Base-by-base conservation (phyloP, 805 yeast species). In the Candida arabinofermentans region DNA sequence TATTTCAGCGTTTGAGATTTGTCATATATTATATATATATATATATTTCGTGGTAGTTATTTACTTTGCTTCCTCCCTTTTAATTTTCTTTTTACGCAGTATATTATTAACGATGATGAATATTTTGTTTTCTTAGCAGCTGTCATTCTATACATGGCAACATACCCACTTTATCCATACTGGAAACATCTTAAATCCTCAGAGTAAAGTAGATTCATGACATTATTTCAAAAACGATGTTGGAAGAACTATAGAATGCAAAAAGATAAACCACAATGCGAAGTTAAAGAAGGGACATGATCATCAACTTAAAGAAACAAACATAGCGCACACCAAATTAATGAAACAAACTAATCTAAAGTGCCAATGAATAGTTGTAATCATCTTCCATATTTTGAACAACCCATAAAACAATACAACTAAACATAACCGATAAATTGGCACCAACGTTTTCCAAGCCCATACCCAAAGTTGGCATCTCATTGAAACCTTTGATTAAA, bases 381-480 rank as follows among this genome's bases (percentile, higher is more conserved):
- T 91, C 98, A 58, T 93, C 98, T 62, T 93, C 97, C 44, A 89
- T 82, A 61, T 89, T 93, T 61, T 91, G 98, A 18, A 96, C 88
- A 40, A 91, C 69, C 99, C 99, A 93, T 54, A 93, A 69, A 8
- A 83, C 72, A 36, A 87, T 79, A 64, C 97, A 90, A 68, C 97
- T 88, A 53, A 87, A 66, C 88, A 91, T 85, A 27, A 91, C 78
- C 47, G 83, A 71, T 7, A 78, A 75, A 55, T 90, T 88, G 34
- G 87, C 81, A 18, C 84, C 75, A 31, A 93, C 90, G 64, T 91
- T 91, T 44, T 87, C 81, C 18, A 88, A 75, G 14, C 98, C 99
- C 96, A 93, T 89, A 4, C 93, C 91, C 40, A 91, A 72, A 1
- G 96, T 88, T 27, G 97, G 97, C 74, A 84, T 81, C 4, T 79